Conservation (phyloP, 345 rosid species). For the Aquilaria malaccensis region DNA sequence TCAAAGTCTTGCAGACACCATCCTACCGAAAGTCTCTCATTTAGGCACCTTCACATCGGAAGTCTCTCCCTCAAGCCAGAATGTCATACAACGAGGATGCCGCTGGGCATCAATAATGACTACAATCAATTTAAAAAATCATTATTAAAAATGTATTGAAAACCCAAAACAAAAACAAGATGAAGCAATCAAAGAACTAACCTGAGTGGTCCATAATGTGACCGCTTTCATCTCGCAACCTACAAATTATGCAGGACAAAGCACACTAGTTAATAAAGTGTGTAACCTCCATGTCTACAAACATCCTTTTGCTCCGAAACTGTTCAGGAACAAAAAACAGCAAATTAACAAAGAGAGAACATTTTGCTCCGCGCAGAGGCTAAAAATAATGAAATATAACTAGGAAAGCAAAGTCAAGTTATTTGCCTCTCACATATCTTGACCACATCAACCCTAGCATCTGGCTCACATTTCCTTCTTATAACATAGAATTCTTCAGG, state of each 20-base stretch:
- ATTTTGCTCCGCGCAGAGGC: too few species aligned
- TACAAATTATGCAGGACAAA: constrained; percentile 13
- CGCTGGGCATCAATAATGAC: too few species aligned
- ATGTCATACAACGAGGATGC: too few species aligned
- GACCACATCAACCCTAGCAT: constrained; percentile 59
- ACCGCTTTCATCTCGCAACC: constrained; percentile 74
- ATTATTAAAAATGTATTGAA: background rate
- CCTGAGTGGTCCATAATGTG: constrained; percentile 72
- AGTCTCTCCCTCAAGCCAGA: too few species aligned
- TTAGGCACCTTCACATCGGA: too few species aligned
- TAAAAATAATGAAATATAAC: background rate
- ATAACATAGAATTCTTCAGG: constrained; percentile 64
- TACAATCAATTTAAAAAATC: too few species aligned
- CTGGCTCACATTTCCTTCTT: constrained; percentile 75
- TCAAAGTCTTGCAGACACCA: too few species aligned
- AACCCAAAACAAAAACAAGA: background rate
- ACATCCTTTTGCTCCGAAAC: too few species aligned
- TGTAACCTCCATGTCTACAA: too few species aligned
- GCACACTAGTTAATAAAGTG: too few species aligned
- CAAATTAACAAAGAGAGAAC: too few species aligned
- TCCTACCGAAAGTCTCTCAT: too few species aligned
- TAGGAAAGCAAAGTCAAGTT: background rate
- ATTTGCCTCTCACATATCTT: constrained; percentile 68
- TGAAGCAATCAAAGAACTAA: constrained; percentile 5
- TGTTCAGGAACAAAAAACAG: background rate